Percentiles rank a stretch among this genome's conserved stretches.
phyloP scores from a whole-genome alignment of 2,329 filamentous ascomycete genomes.

The Elsinoe arachidis region DNA sequence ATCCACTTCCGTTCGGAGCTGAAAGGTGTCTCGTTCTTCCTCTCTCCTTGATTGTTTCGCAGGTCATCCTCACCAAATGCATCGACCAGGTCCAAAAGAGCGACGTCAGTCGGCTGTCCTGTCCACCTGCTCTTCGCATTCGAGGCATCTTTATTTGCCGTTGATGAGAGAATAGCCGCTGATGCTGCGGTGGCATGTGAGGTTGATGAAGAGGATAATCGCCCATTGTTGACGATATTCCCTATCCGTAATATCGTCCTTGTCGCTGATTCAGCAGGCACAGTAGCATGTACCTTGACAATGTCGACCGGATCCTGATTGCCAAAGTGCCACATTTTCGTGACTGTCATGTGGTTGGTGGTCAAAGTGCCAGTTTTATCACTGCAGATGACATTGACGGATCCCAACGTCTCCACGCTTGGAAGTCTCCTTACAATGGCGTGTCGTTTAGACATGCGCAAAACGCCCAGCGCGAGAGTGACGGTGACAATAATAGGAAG shows the following conservation, averaged over 20 bases:
- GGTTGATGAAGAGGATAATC: constrained; percentile 64
- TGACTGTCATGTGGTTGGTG: constrained; percentile 96
- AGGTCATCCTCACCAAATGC: constrained; percentile 86
- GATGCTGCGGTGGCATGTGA: constrained; percentile 55
- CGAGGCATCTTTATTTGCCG: constrained; percentile 52
- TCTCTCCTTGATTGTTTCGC: constrained; percentile 72
- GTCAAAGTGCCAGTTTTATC: constrained; percentile 97
- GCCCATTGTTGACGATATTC: constrained; percentile 92
- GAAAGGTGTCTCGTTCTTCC: constrained; percentile 81
- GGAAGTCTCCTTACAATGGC: constrained; percentile 93
- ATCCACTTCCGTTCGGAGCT: constrained; percentile 99
- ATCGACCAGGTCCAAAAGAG: constrained; percentile 90
- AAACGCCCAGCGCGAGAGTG: constrained; percentile 84
- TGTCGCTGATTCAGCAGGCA: constrained; percentile 61
- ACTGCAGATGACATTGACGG: constrained; percentile 99
- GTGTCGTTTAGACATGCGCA: constrained; percentile 90
- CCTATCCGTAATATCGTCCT: constrained; percentile 79
- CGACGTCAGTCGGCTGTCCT: constrained; percentile 93
- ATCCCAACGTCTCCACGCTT: constrained; percentile 93
- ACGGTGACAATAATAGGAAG: constrained; percentile 97
- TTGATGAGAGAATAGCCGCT: constrained; percentile 77
- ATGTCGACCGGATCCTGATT: constrained; percentile 55
- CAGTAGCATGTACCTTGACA: constrained; percentile 43
- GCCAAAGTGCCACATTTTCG: constrained; percentile 86
- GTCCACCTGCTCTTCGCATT: constrained; percentile 81